These are phyloP conservation scores for Bondarzewia mesenterica DNA, from an alignment of 1,284 basidiomycete species.

Conservation along the genomic window DNA sequence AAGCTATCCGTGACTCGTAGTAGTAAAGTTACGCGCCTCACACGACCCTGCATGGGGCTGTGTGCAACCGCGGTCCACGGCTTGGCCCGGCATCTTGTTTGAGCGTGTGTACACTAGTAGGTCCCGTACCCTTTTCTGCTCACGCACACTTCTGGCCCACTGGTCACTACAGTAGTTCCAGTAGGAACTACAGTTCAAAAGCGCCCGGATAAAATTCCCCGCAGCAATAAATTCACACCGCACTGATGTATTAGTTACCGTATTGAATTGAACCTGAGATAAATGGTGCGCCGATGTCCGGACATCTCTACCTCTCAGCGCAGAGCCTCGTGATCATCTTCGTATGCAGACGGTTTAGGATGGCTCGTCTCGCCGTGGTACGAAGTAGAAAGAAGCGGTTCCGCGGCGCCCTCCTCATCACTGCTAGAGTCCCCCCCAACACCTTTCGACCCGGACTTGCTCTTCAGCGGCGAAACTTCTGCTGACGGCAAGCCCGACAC, in stretches of 20 bases:
- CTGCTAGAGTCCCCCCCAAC: not conserved
- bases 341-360: not conserved
- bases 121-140: not conserved
- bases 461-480: not conserved
- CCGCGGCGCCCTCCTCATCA: not conserved
- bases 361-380: too few species aligned
- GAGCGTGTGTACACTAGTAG: not conserved
- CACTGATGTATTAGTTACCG: too few species aligned
- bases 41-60: not conserved
- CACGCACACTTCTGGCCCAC: not conserved
- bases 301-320: not conserved
- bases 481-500: conserved; percentile 5
- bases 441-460: not conserved
- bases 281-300: not conserved
- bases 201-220: too few species aligned
- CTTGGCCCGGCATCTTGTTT: not conserved
- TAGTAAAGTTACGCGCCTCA: too few species aligned
- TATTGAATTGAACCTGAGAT: not conserved
- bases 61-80: not conserved
- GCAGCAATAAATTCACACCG: too few species aligned
- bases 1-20: too few species aligned
- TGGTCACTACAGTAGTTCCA: not conserved
- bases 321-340: not conserved
- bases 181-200: not conserved
- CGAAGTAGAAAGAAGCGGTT: not conserved